Base-by-base conservation (phyloP, 1,284 basidiomycete genomes). In the Volvariella surrecta region DNA sequence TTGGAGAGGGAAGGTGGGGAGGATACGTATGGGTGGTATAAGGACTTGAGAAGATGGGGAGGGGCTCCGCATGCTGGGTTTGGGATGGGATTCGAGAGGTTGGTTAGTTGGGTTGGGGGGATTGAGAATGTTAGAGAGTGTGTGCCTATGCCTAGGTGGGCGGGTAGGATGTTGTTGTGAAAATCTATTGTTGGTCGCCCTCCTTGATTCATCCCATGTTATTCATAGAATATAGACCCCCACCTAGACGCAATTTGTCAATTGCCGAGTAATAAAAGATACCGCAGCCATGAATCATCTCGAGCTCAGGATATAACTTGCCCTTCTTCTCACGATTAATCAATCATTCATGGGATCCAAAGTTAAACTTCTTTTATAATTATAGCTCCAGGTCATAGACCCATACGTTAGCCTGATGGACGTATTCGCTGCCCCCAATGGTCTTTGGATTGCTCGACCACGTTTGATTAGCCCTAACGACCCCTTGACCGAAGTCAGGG, bases 11-110 rank as follows among this genome's bases (percentile, higher is more conserved):
- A 34, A 19, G 42, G 22, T 28, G 44, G 81, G 51, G 64, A 73
- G 35, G 58, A 59, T 19, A 76, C 76, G 24, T 92, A 91, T 54
- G 63, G 65, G 32, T 96, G 92, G 93, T 97, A 96, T 62, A 52
- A 82, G 43, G 90, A 95, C 53, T 59, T 95, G 49, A 68, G 93
- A 45, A 71, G 70, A 54, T 83, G 70, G 53, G 93, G 93, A 4
- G 81, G 82, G n/a, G 81, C 85, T 16, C 84, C 89, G 2, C 91
- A 95, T 62, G 91, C 87, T 17, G 93, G 93, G 3, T 96, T 92
- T 65, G 93, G 93, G 3, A 72, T 96, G 67, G 93, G 93, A 3
- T 93, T 93, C 57, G 93, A 97, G 61, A 68, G 93, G 48, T 68
- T 94, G 31, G 71, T 96, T 13, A 77, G 79, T 43, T 93, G 88